Conservation (phyloP, 164 flowering plant species). For the Liquidambar formosana region DNA sequence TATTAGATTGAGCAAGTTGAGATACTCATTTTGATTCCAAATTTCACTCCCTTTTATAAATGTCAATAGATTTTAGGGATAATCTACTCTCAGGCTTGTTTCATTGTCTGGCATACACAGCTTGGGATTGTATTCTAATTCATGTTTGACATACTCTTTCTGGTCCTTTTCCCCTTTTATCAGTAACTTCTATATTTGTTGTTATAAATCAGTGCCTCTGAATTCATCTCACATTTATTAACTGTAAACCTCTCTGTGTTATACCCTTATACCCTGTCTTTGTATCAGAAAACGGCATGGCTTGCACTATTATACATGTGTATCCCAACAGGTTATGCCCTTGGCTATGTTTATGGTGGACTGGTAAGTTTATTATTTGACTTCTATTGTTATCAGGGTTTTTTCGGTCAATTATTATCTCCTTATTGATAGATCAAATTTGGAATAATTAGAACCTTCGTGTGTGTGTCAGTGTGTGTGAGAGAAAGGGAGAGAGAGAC, state of each 20-base stretch:
- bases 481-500: background rate
- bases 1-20: background rate
- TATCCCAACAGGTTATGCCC: slow-evolving; percentile 44
- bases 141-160: slow-evolving; percentile 1
- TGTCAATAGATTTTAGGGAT: background rate
- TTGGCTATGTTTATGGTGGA: slow-evolving; percentile 55
- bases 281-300: slow-evolving; percentile 49
- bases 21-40: background rate
- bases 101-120: background rate
- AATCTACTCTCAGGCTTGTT: background rate
- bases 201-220: background rate
- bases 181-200: background rate
- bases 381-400: background rate
- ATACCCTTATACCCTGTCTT: background rate
- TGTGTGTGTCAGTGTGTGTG: background rate
- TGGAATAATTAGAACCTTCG: background rate
- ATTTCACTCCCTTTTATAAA: background rate
- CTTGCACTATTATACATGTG: slow-evolving; percentile 52
- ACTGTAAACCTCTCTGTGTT: background rate
- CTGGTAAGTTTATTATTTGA: slow-evolving; percentile 27
- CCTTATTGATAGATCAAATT: background rate
- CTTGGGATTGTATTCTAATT: background rate
- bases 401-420: background rate
- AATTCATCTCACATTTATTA: background rate
- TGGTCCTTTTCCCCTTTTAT: background rate